A percentile compares a stretch with the other conserved stretches of the same genome.
Evolutionary conservation across 352 stramenopile genomes (phyloP).

Genomic region (Pythium rishiriense): DNA sequence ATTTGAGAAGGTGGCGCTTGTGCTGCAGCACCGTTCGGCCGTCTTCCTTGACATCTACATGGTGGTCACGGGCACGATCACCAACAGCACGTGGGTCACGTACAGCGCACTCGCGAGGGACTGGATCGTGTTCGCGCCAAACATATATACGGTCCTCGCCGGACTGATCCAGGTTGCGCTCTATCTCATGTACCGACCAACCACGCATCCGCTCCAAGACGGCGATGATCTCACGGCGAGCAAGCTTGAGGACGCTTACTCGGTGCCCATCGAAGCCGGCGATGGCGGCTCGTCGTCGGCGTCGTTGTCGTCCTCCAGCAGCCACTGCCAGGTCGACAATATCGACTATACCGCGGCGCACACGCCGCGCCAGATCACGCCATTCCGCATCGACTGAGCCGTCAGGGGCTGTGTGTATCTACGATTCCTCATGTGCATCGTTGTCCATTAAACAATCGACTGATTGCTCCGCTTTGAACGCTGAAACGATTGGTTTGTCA

Average conservation of each 20-base stretch:
- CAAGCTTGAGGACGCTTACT: neutral
- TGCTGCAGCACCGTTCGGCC: constrained; percentile 47
- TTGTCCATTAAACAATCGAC: too few species aligned
- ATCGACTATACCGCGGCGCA: neutral
- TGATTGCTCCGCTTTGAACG: too few species aligned
- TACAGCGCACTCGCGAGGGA: constrained; percentile 45
- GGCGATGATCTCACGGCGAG: constrained; percentile 2
- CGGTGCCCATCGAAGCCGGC: neutral
- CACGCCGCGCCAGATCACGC: constrained; percentile 1
- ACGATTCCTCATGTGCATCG: too few species aligned
- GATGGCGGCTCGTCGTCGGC: too few species aligned
- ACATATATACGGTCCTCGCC: constrained; percentile 39
- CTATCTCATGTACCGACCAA: constrained; percentile 50
- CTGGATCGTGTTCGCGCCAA: constrained; percentile 58
- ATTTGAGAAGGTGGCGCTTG: constrained; percentile 52
- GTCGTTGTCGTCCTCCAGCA: neutral
- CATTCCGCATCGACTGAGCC: constrained; percentile 12
- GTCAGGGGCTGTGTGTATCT: too few species aligned
- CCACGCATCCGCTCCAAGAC: constrained; percentile 25
- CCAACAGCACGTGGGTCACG: constrained; percentile 53
- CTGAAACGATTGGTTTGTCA: too few species aligned
- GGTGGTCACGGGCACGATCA: constrained; percentile 47
- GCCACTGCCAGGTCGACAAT: neutral
- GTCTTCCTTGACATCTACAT: constrained; percentile 60
- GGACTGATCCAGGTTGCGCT: constrained; percentile 40